These are phyloP conservation scores for Fusarium bactridioides DNA, from an alignment of 2,329 filamentous ascomycete genomes.

Conservation along the genomic window DNA sequence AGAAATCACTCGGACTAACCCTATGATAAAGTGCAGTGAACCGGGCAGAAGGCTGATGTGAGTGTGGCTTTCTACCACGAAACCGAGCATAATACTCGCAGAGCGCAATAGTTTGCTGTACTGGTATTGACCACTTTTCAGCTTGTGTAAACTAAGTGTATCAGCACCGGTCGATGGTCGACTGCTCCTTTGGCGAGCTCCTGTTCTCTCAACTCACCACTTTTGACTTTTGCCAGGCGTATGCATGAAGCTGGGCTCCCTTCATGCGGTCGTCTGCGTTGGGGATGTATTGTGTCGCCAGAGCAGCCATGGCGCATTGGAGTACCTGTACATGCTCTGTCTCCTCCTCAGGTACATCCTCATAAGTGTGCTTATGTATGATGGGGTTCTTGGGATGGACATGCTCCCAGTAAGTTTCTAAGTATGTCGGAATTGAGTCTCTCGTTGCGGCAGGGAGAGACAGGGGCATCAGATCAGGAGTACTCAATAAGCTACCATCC, in stretches of 20 bases:
- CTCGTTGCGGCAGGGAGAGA: constrained; percentile 51
- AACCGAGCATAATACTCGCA: constrained; percentile 65
- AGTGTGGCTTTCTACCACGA: constrained; percentile 58
- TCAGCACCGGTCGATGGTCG: constrained; percentile 21
- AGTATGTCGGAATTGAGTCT: constrained; percentile 57
- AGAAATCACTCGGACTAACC: constrained; percentile 54
- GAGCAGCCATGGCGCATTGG: constrained; percentile 64
- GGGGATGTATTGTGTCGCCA: constrained; percentile 60
- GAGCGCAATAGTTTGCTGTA: constrained; percentile 63
- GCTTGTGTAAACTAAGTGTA: constrained; percentile 49
- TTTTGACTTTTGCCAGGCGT: constrained; percentile 59
- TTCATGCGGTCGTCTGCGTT: constrained; percentile 59
- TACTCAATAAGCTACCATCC: constrained; percentile 47
- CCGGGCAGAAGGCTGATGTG: constrained; percentile 56
- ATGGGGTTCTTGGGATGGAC: constrained; percentile 59
- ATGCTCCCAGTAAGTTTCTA: constrained; percentile 62
- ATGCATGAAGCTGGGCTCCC: constrained; percentile 60
- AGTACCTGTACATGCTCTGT: constrained; percentile 54
- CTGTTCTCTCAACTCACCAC: constrained; percentile 52
- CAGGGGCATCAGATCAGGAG: constrained; percentile 39
- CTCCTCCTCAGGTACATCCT: constrained; percentile 43
- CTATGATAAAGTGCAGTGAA: constrained; percentile 62
- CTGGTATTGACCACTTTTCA: constrained; percentile 56
- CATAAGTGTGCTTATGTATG: constrained; percentile 57
- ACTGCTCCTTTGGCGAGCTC: not conserved